Evolutionary conservation across 352 stramenopile genomes (phyloP), one percentile per base, ranked within the genome.

Genomic region (Phytophthora gonapodyides): DNA sequence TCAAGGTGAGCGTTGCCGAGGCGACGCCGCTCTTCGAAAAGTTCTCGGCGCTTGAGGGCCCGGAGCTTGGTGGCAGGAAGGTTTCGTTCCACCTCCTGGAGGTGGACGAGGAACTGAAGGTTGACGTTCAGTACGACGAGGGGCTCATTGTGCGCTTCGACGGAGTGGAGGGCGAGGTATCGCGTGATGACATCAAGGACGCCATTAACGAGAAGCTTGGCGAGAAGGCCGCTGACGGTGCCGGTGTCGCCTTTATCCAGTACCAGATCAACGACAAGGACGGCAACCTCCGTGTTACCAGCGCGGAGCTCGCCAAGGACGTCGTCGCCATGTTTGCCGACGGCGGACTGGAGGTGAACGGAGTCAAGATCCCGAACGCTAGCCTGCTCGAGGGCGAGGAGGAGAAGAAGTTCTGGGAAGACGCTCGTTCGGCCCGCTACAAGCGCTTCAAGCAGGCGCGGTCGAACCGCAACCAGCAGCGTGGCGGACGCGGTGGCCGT

Each of bases 141-240:
- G 88, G 88, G 5, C 75, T 94, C n/a, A 93, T 96, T 59, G 82
- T 97, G 27, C 72, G 79, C 46, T 89, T 97, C 36, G 75, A 87
- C 15, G 88, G 76, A 17, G 79, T 97, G n/a, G 70, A 83, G 11
- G 82, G 73, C 13, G 78, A 94, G 44, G 69, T 96, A 36, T 93
- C 84, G 33, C 86, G 89, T 40, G 83, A 95, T 55, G 81, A 91
- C 42, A 94, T 97, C 64, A 95, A 97, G 74, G 61, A 93, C 64
- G 69, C 77, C 30, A 79, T 96, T 40, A 94, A 94, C 70, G 80
- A 91, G 40, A 84, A 90, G 67, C 82, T 94, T 36, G 82, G 79
- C 15, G 82, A 88, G 5, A 88, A 86, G 59, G 82, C 80, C 31
- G 56, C 41, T 1, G 78, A 89, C 9, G 81, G 82, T 21, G 65